Evolutionary conservation across 2,329 filamentous ascomycete species (phyloP), one percentile per base, ranked within the genome.

Genomic region (Sclerotinia trifoliorum): DNA sequence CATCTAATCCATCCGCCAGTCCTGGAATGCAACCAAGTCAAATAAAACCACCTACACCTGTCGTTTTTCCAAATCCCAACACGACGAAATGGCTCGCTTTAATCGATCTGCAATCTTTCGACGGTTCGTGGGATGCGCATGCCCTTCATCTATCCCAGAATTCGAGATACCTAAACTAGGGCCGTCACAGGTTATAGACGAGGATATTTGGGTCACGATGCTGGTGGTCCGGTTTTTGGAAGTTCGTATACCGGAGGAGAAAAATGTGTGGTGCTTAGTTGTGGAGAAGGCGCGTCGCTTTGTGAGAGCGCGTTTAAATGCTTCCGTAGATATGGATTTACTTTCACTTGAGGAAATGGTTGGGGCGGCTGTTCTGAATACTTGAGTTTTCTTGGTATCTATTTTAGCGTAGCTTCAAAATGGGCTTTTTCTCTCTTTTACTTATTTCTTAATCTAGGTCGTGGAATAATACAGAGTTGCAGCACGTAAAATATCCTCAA

Each of bases 31-130:
- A 46, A 8, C 15, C 39, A 21, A 21, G 56, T 46, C 10, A 21
- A 24, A 15, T 0, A 60, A 26, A 4, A 29, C n/a, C 39, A 19
- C 39, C 10, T 60, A 11, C 29, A 26, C 11, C 39, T 29, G 10
- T 51, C 11, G 51, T 13, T 52, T 29, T n/a, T 46, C 21, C 56
- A 29, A 44, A 21, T 44, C 17, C 39, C 15, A 60, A 60, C 21
- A 46, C 35, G 44, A 60, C 15, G 21, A 29, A 26, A 60, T n/a
- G 29, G 11, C 39, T 46, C 35, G n/a, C 56, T 60, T 46, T 60
- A 8, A 60, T 60, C 8, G 39, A 60, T 46, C 56, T 46, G n/a
- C 56, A 60, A 46, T 60, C n/a, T 26, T 60, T 60, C 26, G 39
- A 60, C 56, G 56, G 56, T 15, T 46, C 39, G 11, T 46, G 39